These are phyloP conservation scores for Setomelanomma holmii DNA, from an alignment of 2,329 filamentous ascomycete genomes.

Conservation along the genomic window DNA sequence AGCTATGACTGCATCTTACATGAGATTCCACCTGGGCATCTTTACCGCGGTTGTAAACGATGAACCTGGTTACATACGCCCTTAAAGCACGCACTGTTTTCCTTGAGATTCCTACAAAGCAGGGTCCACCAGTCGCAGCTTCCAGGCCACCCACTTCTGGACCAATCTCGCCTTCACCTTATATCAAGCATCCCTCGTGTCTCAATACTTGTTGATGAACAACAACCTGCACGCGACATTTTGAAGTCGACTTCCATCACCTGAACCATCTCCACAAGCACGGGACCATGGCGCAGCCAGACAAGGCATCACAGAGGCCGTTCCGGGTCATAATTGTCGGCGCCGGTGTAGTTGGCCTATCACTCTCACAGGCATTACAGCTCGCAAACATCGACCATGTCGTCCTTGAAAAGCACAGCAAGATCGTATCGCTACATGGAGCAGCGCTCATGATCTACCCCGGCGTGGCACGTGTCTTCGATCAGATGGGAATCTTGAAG, in stretches of 20 bases:
- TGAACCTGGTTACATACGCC: not conserved
- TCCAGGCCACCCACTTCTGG: not conserved
- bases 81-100: not conserved
- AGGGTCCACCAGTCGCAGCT: not conserved
- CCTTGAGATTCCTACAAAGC: no score
- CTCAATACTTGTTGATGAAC: no score
- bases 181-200: no score
- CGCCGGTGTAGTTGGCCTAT: constrained; percentile 26
- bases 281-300: constrained; percentile 6
- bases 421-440: constrained; percentile 27
- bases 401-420: constrained; percentile 29
- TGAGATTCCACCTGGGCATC: not conserved
- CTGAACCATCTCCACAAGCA: not conserved
- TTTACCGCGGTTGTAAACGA: not conserved
- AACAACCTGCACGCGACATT: not conserved
- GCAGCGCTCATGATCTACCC: constrained; percentile 31
- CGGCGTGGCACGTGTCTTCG: constrained; percentile 26
- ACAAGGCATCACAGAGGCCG: constrained; percentile 7
- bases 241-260: not conserved
- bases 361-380: constrained; percentile 26
- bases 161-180: not conserved
- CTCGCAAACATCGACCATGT: constrained; percentile 30
- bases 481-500: constrained; percentile 30
- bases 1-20: not conserved
- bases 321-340: constrained; percentile 27